These are phyloP conservation scores for Diplodia corticola DNA, from an alignment of 2,329 filamentous ascomycete genomes.

Conservation along the genomic window DNA sequence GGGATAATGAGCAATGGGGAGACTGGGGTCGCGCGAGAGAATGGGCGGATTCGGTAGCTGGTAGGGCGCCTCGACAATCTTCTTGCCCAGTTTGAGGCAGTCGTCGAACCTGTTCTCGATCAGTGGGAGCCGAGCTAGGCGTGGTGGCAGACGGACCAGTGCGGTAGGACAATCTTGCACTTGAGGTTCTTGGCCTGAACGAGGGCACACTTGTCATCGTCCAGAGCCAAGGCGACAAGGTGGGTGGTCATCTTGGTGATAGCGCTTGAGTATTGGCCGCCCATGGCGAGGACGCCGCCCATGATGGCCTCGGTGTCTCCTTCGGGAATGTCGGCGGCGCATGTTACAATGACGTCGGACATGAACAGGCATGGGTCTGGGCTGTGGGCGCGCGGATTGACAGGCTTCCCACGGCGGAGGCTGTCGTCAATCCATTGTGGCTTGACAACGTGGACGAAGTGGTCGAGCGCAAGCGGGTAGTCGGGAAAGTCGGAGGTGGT, in stretches of 20 bases:
- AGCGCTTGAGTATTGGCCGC: constrained; percentile 74
- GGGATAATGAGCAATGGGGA: constrained; percentile 28
- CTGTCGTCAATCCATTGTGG: constrained; percentile 77
- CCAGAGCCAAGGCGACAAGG: constrained; percentile 76
- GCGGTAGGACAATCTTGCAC: constrained; percentile 84
- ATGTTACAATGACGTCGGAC: constrained; percentile 78
- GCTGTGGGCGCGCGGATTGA: constrained; percentile 79
- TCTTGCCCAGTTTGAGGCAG: constrained; percentile 87
- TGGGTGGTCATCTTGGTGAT: constrained; percentile 80
- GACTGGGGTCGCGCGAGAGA: constrained; percentile 43
- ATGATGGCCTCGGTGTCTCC: constrained; percentile 90
- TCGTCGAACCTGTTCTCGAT: constrained; percentile 79
- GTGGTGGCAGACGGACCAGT: constrained; percentile 63
- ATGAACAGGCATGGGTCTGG: constrained; percentile 92
- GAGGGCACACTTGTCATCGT: constrained; percentile 68
- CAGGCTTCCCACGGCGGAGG: constrained; percentile 66
- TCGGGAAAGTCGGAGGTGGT: constrained; percentile 89
- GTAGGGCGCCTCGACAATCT: constrained; percentile 88
- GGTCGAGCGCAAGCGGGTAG: constrained; percentile 71
- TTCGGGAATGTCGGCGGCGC: constrained; percentile 78
- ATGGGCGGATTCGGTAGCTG: constrained; percentile 83
- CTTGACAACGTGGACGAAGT: constrained; percentile 81
- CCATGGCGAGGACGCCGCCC: constrained; percentile 84
- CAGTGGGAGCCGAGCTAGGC: constrained; percentile 21
- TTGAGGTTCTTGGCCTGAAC: constrained; percentile 66